Conservation (phyloP, 371 early-diverging fungal genomes). For the Chytridiales sp. region DNA sequence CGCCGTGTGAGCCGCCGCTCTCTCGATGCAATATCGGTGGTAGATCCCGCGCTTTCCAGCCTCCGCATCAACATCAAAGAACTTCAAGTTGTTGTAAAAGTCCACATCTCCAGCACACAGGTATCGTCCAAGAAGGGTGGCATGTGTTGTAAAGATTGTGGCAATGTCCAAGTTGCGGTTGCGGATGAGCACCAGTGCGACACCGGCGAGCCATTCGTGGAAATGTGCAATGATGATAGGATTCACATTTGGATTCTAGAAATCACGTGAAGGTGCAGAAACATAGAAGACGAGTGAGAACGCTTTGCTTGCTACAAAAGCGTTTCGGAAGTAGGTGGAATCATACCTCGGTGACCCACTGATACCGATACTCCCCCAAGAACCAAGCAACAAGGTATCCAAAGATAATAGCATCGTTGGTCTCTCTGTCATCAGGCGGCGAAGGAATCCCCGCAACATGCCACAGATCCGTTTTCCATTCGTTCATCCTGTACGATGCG, state of each 20-base stretch:
- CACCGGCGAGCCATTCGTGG: conserved; percentile 96
- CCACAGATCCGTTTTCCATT: conserved; percentile 97
- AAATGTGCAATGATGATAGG: conserved; percentile 91
- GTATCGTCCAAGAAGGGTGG: conserved; percentile 94
- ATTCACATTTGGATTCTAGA: conserved; percentile 9
- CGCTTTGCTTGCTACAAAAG: too few relatives aligned
- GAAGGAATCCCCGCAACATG: conserved; percentile 87
- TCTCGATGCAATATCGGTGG: conserved; percentile 94
- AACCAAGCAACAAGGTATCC: conserved; percentile 95
- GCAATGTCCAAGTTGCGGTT: conserved; percentile 85
- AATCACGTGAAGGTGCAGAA: too few relatives aligned
- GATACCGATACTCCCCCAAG: conserved; percentile 79
- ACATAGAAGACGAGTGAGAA: too few relatives aligned
- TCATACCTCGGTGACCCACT: too few relatives aligned
- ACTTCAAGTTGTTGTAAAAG: conserved; percentile 90
- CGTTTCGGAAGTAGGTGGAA: too few relatives aligned
- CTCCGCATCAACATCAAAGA: conserved; percentile 92
- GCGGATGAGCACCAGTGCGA: conserved; percentile 83
- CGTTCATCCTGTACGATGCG: conserved; percentile 67
- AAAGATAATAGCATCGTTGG: conserved; percentile 90
- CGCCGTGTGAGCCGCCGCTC: conserved; percentile 91
- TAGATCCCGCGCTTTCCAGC: conserved; percentile 96
- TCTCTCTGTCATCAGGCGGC: conserved; percentile 87
- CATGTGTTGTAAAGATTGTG: conserved; percentile 96
- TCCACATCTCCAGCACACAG: conserved; percentile 95